phyloP scores from a whole-genome alignment of 2,329 filamentous ascomycete species.

The Pseudogymnoascus sp. region DNA sequence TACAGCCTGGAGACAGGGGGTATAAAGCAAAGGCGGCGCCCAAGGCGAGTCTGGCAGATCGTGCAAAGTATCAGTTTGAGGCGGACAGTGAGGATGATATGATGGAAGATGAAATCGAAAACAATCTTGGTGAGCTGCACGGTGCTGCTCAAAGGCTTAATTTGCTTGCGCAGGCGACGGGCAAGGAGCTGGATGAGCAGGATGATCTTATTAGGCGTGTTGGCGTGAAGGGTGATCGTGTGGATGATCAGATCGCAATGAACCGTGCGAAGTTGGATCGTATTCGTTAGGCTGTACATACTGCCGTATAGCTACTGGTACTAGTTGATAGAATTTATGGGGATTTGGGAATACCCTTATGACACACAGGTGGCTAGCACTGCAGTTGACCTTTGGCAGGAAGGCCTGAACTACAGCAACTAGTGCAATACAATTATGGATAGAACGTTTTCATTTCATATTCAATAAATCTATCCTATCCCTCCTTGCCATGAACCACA shows the following conservation, averaged over 20 bases:
- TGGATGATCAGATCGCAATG: constrained; percentile 73
- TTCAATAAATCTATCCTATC: not conserved
- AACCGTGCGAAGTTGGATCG: constrained; percentile 65
- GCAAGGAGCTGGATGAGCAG: constrained; percentile 65
- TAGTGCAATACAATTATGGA: not conserved
- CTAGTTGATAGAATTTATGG: not conserved
- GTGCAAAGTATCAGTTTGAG: constrained; percentile 70
- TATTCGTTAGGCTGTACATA: constrained; percentile 35
- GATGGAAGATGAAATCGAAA: constrained; percentile 65
- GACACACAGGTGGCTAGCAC: not conserved
- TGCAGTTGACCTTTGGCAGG: not conserved
- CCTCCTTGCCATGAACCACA: not conserved
- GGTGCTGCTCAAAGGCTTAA: constrained; percentile 63
- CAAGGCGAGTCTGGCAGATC: constrained; percentile 44
- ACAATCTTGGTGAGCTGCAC: constrained; percentile 52
- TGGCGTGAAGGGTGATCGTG: constrained; percentile 71
- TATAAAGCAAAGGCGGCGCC: constrained; percentile 20
- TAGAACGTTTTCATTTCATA: not conserved
- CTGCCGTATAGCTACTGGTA: not conserved
- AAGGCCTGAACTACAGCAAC: not conserved
- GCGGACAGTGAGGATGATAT: constrained; percentile 35
- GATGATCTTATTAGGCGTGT: constrained; percentile 73
- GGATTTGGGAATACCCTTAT: not conserved
- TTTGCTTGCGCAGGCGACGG: constrained; percentile 63
- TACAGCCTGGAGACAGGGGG: constrained; percentile 28